Percentiles rank a stretch among this genome's conserved stretches.
Conservation (phyloP, 371 early-diverging fungal species). For the Mucor racemosus region DNA sequence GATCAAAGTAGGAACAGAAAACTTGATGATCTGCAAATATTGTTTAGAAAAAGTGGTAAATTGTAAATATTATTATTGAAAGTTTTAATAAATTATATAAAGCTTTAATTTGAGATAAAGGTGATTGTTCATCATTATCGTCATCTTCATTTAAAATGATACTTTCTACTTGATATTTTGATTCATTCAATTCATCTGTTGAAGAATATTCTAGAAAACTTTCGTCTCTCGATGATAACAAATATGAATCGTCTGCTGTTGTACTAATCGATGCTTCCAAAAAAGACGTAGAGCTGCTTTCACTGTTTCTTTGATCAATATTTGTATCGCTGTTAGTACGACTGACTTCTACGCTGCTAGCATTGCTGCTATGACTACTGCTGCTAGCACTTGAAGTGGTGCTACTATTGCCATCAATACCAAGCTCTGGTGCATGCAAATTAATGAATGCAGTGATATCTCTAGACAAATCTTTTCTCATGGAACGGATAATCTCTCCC, state of each 20-base stretch:
- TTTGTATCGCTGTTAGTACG: background rate
- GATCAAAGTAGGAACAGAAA: constrained; percentile 48
- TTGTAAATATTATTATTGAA: background rate
- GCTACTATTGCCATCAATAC: constrained; percentile 8
- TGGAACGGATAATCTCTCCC: constrained; percentile 36
- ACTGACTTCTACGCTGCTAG: background rate
- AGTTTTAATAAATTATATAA: background rate
- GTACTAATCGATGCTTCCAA: background rate
- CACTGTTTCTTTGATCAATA: background rate
- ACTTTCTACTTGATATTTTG: constrained; percentile 14
- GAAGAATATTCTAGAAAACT: constrained; percentile 11
- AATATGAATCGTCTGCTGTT: constrained; percentile 19
- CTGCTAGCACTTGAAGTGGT: background rate
- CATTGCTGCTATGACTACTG: background rate
- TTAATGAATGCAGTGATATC: constrained; percentile 36
- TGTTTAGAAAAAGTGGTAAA: constrained; percentile 36
- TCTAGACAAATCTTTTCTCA: constrained; percentile 37
- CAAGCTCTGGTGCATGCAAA: constrained; percentile 26
- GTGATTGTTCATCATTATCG: background rate
- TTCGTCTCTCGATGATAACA: constrained; percentile 14
- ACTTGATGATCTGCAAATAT: constrained; percentile 55
- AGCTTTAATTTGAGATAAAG: constrained; percentile 7
- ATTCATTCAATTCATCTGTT: constrained; percentile 7
- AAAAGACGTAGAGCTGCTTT: constrained; percentile 2
- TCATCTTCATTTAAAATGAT: constrained; percentile 16